Evolutionary conservation across 2,329 filamentous ascomycete genomes (phyloP), one percentile per base, ranked within the genome.

Genomic region (Aspergillus ochraceoroseus): DNA sequence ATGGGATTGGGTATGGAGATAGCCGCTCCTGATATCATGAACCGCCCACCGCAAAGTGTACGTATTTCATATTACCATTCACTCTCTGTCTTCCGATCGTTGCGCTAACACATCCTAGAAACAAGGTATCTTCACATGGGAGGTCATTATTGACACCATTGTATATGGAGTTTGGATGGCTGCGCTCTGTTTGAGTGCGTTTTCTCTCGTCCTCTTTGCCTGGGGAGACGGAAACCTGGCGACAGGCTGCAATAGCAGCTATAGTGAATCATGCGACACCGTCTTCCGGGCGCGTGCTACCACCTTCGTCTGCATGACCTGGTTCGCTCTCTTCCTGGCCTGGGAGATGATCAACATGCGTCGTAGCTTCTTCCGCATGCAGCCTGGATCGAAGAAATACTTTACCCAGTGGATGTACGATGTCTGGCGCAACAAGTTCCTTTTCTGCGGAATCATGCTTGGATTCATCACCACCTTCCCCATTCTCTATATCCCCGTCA

Each of bases 1-100:
- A 92, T 95, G 70, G 88, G 87, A 29, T 77, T 95, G 1, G 87
- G 87, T 13, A 83, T 87, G 52, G 87, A 94, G 63, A 69, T 74
- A 30, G 85, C 86, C 0, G 78, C 82, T 0, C 74, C 77, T 2
- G 84, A 90, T 57, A 82, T 94, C 46, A 87, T 94, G 77, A 70
- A 75, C 48, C 82, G 87, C 37, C 85, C 86, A 5, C 88, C 88
- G 0, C 85, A 90, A 49, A 75, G 55, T 41, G 59, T 61, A 55
- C 20, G 59, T 48, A 15, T 7, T 12, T n/a, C 19, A 8, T 4
- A 12, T 17, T 30, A 14, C 9, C n/a, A 2, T 12, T 12, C 13
- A 22, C 7, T 11, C 2, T 15, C 3, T 5, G 0, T 9, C 8
- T 13, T 2, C 7, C 6, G 5, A 7, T 7, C 7, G 7, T 17